Conservation (phyloP, 352 stramenopile genomes). For the Phytophthora cactorum region DNA sequence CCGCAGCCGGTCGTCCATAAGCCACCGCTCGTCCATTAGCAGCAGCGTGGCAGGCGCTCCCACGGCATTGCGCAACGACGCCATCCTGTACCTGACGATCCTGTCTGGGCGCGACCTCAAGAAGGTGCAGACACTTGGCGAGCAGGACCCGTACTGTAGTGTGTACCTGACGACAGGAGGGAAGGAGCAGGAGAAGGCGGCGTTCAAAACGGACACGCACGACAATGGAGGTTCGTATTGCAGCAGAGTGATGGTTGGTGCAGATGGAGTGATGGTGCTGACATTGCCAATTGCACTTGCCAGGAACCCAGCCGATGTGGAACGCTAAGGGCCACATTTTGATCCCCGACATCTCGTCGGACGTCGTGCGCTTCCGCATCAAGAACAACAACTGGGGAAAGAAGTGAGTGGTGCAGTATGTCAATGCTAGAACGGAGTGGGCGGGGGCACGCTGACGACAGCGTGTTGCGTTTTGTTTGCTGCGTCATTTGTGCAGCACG, state of each 20-base stretch:
- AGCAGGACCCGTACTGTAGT: conserved; percentile 78
- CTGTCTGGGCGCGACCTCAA: conserved; percentile 71
- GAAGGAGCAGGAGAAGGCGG: conserved; percentile 52
- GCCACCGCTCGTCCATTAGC: conserved; percentile 37
- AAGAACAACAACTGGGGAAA: conserved; percentile 86
- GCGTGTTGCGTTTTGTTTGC: background rate
- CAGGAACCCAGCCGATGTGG: conserved; percentile 69
- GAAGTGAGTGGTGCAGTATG: conserved; percentile 43
- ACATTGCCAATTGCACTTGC: background rate
- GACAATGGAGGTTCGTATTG: conserved; percentile 62
- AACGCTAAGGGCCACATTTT: conserved; percentile 80
- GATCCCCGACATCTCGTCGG: conserved; percentile 68
- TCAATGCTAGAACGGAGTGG: background rate
- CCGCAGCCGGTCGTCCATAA: conserved; percentile 32
- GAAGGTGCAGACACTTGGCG: conserved; percentile 68
- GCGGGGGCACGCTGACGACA: background rate
- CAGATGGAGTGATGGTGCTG: conserved; percentile 8
- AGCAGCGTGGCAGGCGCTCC: conserved; percentile 35
- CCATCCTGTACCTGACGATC: conserved; percentile 74
- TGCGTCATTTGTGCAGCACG: conserved; percentile 42
- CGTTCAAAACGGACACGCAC: conserved; percentile 78
- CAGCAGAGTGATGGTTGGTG: background rate
- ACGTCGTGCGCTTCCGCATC: conserved; percentile 73
- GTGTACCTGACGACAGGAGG: conserved; percentile 65
- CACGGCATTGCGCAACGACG: conserved; percentile 67